Evolutionary conservation across 2,329 filamentous ascomycete genomes (phyloP).

Genomic region (Anisogramma anomala): DNA sequence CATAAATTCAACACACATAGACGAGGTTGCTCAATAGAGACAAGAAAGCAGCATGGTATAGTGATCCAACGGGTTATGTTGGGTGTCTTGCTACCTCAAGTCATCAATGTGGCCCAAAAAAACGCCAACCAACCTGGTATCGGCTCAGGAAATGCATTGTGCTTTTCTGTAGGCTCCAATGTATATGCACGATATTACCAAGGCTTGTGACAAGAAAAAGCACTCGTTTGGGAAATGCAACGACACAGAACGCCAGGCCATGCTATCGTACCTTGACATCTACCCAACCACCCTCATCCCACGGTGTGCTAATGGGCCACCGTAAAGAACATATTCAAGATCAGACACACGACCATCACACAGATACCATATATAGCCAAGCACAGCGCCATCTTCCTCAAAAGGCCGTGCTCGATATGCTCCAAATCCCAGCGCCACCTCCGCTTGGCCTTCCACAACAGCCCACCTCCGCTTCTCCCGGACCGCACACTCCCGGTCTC

Average conservation of each 20-base stretch:
- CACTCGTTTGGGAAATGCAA: not conserved
- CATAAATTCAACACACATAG: too few species aligned
- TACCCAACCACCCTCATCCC: not conserved
- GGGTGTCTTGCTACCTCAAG: too few species aligned
- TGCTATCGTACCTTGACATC: not conserved
- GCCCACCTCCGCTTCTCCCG: slow-evolving; percentile 27
- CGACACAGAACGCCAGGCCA: slow-evolving; percentile 1
- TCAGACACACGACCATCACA: slow-evolving; percentile 82
- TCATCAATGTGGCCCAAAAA: too few species aligned
- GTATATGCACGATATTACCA: too few species aligned
- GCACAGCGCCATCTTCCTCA: slow-evolving; percentile 63
- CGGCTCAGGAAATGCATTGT: too few species aligned
- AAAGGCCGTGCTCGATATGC: slow-evolving; percentile 50
- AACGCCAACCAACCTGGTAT: too few species aligned
- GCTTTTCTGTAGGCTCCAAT: too few species aligned
- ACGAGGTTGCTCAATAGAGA: too few species aligned
- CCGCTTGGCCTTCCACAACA: slow-evolving; percentile 40
- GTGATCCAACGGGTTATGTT: too few species aligned
- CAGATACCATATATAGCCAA: slow-evolving; percentile 72
- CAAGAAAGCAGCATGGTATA: too few species aligned
- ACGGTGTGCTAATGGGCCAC: slow-evolving; percentile 42
- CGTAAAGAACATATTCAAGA: slow-evolving; percentile 74
- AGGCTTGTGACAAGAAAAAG: too few species aligned
- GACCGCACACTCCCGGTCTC: slow-evolving; percentile 36
- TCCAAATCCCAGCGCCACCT: slow-evolving; percentile 49